Evolutionary conservation across 805 yeast genomes (phyloP).

Genomic region (Metschnikowia henanensis): DNA sequence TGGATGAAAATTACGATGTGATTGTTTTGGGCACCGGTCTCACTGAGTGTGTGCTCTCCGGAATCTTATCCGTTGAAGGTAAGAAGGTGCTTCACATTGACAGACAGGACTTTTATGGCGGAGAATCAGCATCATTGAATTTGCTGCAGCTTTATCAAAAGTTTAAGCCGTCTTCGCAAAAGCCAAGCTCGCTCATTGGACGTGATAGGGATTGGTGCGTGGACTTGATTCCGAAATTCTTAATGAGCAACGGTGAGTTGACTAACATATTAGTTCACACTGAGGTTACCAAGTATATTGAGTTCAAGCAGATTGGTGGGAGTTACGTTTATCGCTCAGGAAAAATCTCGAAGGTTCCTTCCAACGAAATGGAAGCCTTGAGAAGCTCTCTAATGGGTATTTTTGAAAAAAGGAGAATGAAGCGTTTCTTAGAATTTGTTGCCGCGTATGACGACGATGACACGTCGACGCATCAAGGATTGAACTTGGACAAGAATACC

Average conservation of each 20-base stretch:
- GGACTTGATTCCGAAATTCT: conserved; percentile 92
- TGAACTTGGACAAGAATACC: conserved; percentile 82
- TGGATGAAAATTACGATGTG: conserved; percentile 98
- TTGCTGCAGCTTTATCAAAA: conserved; percentile 69
- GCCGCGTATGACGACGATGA: conserved; percentile 80
- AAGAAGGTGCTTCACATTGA: conserved; percentile 96
- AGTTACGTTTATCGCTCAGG: conserved; percentile 91
- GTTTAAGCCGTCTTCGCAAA: conserved; percentile 75
- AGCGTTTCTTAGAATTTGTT: conserved; percentile 86
- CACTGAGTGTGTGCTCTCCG: conserved; percentile 94
- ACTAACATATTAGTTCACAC: conserved; percentile 95
- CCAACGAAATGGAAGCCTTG: conserved; percentile 89
- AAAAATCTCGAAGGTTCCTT: conserved; percentile 90
- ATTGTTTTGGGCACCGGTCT: conserved; percentile 95
- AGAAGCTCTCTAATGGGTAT: conserved; percentile 92
- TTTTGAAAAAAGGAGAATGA: conserved; percentile 94
- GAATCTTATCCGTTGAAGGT: conserved; percentile 94
- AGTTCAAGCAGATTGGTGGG: conserved; percentile 95
- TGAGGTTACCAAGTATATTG: conserved; percentile 92
- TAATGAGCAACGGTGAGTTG: conserved; percentile 97
- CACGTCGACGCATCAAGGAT: conserved; percentile 76
- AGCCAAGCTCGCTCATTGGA: conserved; percentile 71
- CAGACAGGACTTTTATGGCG: conserved; percentile 96
- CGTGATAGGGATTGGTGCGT: conserved; percentile 98
- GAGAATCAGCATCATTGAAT: conserved; percentile 83